These are phyloP conservation scores for Leccinum ponderosum DNA, from an alignment of 1,284 basidiomycete genomes.

Conservation along the genomic window DNA sequence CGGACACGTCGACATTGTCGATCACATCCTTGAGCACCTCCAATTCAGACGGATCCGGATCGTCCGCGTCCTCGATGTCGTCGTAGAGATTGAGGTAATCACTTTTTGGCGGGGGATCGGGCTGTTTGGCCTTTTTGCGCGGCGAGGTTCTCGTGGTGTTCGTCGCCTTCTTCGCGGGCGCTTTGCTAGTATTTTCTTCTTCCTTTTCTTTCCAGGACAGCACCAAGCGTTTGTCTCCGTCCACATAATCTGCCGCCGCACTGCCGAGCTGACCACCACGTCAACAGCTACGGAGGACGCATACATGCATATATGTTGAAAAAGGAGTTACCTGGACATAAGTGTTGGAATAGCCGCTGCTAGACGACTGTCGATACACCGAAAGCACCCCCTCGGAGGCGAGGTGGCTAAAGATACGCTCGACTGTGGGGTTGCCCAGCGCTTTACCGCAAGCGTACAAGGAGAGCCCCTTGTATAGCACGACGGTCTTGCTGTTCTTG, in stretches of 20 bases:
- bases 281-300: constrained; percentile 5
- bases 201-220: constrained; percentile 31
- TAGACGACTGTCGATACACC: constrained; percentile 38
- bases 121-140: constrained; percentile 22
- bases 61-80: constrained; percentile 33
- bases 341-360: constrained; percentile 35
- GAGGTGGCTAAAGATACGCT: constrained; percentile 61
- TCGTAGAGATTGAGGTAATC: constrained; percentile 25
- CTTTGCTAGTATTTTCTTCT: constrained; percentile 10
- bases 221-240: constrained; percentile 16
- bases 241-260: constrained; percentile 25
- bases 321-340: constrained; percentile 27
- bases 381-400: constrained; percentile 42
- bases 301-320: background rate
- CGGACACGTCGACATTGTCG: constrained; percentile 3
- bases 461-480: constrained; percentile 50
- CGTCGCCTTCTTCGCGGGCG: constrained; percentile 25
- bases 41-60: constrained; percentile 18
- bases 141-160: constrained; percentile 7
- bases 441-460: constrained; percentile 57
- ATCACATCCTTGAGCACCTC: constrained; percentile 17
- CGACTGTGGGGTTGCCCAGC: constrained; percentile 50
- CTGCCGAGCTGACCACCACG: constrained; percentile 20
- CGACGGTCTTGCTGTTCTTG: constrained; percentile 45
- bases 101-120: background rate